A percentile compares a stretch with the other conserved stretches of the same genome.
phyloP scores from a whole-genome alignment of 768 basidiomycete genomes.

The Tricholoma bakamatsutake region DNA sequence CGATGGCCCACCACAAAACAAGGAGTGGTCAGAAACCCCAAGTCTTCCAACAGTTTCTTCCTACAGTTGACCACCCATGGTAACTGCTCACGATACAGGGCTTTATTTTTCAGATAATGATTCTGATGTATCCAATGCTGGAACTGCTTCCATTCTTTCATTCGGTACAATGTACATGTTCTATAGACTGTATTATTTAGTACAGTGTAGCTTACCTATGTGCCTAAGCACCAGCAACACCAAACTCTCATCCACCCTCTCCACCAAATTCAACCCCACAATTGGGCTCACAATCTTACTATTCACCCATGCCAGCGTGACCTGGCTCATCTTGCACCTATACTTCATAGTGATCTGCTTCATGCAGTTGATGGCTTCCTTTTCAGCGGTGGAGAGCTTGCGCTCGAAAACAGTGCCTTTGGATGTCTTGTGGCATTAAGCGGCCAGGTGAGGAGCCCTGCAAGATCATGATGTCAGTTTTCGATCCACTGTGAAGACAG shows the following conservation, averaged over 20 bases:
- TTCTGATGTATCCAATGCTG: too few species aligned
- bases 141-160: too few species aligned
- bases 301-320: conserved; percentile 38
- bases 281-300: conserved; percentile 30
- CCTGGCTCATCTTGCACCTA: conserved; percentile 37
- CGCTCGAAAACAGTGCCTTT: conserved; percentile 16
- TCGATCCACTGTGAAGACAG: neutral
- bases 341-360: conserved; percentile 36
- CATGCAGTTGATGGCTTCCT: conserved; percentile 30
- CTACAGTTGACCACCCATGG: too few species aligned
- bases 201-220: too few species aligned
- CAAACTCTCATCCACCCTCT: conserved; percentile 13
- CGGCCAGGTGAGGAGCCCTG: conserved; percentile 28
- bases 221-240: too few species aligned
- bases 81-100: too few species aligned
- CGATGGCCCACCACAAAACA: too few species aligned
- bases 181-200: too few species aligned
- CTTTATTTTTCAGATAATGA: too few species aligned
- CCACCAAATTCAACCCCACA: conserved; percentile 17
- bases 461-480: neutral
- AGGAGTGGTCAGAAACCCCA: too few species aligned
- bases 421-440: conserved; percentile 15
- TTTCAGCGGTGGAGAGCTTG: conserved; percentile 20
- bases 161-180: too few species aligned
- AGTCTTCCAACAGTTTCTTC: too few species aligned